Conservation (phyloP, 2,329 filamentous ascomycete species). For the Periconia sp. region DNA sequence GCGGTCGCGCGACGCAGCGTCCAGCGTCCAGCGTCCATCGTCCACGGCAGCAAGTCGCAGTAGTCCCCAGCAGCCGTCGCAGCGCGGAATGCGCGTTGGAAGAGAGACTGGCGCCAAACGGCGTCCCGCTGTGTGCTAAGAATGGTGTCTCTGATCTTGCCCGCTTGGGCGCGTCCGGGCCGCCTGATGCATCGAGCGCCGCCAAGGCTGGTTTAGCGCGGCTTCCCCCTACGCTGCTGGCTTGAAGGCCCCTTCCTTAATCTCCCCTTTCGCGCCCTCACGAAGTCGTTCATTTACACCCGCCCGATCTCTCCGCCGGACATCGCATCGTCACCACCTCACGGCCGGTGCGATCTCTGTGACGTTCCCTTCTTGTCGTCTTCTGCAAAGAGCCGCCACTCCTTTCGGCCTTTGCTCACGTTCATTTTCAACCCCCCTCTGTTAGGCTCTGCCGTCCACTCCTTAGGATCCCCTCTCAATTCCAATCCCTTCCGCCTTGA, state of each 20-base stretch:
- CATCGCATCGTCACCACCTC: slow-evolving; percentile 42
- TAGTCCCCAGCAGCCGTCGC: background rate
- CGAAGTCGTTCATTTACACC: slow-evolving; percentile 43
- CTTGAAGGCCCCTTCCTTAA: slow-evolving; percentile 40
- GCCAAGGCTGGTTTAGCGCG: slow-evolving; percentile 21
- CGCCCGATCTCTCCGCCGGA: slow-evolving; percentile 41
- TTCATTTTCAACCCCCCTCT: slow-evolving; percentile 39
- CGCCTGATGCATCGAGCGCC: slow-evolving; percentile 16
- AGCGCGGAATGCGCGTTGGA: slow-evolving; percentile 7
- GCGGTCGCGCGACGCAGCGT: too few species aligned
- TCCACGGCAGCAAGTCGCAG: background rate
- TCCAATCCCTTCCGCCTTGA: slow-evolving; percentile 33
- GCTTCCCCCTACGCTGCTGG: slow-evolving; percentile 30
- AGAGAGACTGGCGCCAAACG: slow-evolving; percentile 27
- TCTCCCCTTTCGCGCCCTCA: slow-evolving; percentile 38
- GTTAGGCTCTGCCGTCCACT: slow-evolving; percentile 48
- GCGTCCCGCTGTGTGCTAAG: slow-evolving; percentile 22
- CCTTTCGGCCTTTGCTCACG: slow-evolving; percentile 50
- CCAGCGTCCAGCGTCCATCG: too few species aligned
- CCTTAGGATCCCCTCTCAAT: slow-evolving; percentile 37
- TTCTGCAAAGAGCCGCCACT: slow-evolving; percentile 51
- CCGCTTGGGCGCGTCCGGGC: slow-evolving; percentile 6
- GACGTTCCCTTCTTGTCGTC: slow-evolving; percentile 45
- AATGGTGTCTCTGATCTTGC: slow-evolving; percentile 21
- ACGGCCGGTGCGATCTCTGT: slow-evolving; percentile 45